These are phyloP conservation scores for Rubroshorea leprosula DNA, from an alignment of 345 rosid genomes.

Conservation along the genomic window DNA sequence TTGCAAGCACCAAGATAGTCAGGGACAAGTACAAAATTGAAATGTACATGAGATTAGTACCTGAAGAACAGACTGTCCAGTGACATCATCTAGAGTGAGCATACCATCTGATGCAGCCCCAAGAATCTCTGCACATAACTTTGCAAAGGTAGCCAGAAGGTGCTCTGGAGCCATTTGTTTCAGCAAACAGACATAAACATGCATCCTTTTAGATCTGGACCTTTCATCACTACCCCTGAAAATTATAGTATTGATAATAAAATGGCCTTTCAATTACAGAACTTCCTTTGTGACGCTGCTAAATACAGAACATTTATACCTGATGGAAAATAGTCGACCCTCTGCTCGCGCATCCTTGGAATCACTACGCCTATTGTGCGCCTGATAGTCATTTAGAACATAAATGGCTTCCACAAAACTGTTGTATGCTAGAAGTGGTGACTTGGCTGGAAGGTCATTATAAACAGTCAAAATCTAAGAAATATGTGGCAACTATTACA, in stretches of 20 bases:
- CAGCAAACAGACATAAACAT: constrained; percentile 61
- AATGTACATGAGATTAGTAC: constrained; percentile 25
- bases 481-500: constrained; percentile 1
- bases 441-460: constrained; percentile 54
- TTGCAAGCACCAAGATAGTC: neutral
- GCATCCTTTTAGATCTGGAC: constrained; percentile 83
- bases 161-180: constrained; percentile 99
- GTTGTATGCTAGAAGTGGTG: constrained; percentile 93
- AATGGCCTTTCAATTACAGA: constrained; percentile 10
- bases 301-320: constrained; percentile 29
- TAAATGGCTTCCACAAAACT: constrained; percentile 93
- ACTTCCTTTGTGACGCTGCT: constrained; percentile 4
- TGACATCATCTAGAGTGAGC: constrained; percentile 61
- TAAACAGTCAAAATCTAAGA: constrained; percentile 16
- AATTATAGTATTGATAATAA: constrained; percentile 10
- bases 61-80: constrained; percentile 88
- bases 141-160: constrained; percentile 89
- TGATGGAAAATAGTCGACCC: constrained; percentile 56
- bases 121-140: constrained; percentile 89
- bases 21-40: neutral
- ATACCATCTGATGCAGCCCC: constrained; percentile 91
- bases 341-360: constrained; percentile 51
- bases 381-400: constrained; percentile 74
- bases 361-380: constrained; percentile 48
- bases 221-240: constrained; percentile 75